Evolutionary conservation across 129 eudicot species (phyloP).

Genomic region (Centaurea solstitialis): DNA sequence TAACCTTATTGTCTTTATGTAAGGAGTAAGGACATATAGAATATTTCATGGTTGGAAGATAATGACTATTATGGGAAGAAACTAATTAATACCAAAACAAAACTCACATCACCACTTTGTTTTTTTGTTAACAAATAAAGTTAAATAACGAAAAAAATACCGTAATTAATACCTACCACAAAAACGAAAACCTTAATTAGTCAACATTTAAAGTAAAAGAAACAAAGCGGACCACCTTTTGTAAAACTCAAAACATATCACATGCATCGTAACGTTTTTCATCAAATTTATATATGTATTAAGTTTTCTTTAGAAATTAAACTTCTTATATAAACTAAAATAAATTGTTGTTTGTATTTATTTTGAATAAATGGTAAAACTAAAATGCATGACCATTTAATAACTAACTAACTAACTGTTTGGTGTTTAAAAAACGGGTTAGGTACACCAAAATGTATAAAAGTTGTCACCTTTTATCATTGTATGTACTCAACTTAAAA

Average conservation of each 20-base stretch:
- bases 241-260: not conserved
- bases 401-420: not conserved
- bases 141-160: not conserved
- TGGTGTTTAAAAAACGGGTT: too few species aligned
- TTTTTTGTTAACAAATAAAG: not conserved
- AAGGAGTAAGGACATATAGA: not conserved
- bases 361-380: not conserved
- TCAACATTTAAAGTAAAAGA: not conserved
- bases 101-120: not conserved
- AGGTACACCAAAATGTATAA: too few species aligned
- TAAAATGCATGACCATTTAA: not conserved
- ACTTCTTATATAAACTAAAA: not conserved
- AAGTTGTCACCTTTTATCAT: too few species aligned
- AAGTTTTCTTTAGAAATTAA: not conserved
- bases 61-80: not conserved
- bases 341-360: not conserved
- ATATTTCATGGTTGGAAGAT: not conserved
- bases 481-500: too few species aligned
- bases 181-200: not conserved
- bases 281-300: not conserved
- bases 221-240: not conserved
- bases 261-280: not conserved
- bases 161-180: not conserved
- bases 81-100: not conserved
- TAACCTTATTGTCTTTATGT: not conserved